A percentile compares a stretch with the other conserved stretches of the same genome.
Conservation (phyloP, 768 basidiomycete genomes). For the Lentinula raphanica region DNA sequence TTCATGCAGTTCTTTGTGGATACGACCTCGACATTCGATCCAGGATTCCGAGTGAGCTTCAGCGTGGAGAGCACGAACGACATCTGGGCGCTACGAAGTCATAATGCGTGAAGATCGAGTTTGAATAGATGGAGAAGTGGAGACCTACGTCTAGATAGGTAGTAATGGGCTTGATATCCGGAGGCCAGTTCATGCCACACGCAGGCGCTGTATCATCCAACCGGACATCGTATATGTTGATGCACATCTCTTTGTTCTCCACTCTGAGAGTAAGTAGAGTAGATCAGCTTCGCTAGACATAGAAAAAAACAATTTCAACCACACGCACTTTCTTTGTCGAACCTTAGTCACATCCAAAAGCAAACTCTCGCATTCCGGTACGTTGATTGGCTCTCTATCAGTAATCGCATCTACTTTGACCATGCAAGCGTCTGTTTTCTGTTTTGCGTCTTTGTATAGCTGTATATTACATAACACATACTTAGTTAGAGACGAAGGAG, state of each 20-base stretch:
- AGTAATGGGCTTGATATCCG: conserved; percentile 71
- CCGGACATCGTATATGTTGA: conserved; percentile 95
- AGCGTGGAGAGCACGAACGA: conserved; percentile 81
- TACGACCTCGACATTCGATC: conserved; percentile 76
- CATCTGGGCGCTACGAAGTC: conserved; percentile 64
- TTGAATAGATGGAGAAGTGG: background rate
- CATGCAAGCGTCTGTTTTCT: conserved; percentile 56
- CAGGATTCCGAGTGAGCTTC: conserved; percentile 69
- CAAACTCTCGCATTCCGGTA: conserved; percentile 56
- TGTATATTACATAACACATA: conserved; percentile 24
- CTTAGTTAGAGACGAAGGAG: no score
- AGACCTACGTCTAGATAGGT: conserved; percentile 72
- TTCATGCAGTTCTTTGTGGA: conserved; percentile 59
- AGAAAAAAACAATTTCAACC: background rate
- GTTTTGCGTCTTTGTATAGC: conserved; percentile 58
- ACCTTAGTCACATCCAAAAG: conserved; percentile 38
- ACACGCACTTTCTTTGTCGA: conserved; percentile 32
- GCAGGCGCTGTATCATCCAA: conserved; percentile 79
- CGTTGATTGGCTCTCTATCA: conserved; percentile 48
- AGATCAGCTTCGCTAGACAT: background rate
- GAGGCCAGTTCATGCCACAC: conserved; percentile 98
- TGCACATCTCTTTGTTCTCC: conserved; percentile 67
- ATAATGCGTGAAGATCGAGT: conserved; percentile 3
- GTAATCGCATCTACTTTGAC: conserved; percentile 37
- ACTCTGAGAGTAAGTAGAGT: conserved; percentile 35